phyloP scores from a whole-genome alignment of 192 early-diverging fungal genomes.

The Backusella luteola region DNA sequence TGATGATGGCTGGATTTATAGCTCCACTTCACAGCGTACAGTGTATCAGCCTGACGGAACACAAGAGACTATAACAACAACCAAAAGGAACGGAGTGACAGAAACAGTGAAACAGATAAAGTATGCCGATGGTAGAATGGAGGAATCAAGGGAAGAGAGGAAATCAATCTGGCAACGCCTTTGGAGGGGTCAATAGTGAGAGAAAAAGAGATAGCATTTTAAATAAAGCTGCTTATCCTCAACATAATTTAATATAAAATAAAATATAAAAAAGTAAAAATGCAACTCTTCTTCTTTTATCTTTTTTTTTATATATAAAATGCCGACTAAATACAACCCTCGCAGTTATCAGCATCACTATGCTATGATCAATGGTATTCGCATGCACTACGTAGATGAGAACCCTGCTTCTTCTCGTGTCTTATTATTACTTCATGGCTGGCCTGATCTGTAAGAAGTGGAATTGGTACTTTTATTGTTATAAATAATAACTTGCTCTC shows the following conservation, averaged over 20 bases:
- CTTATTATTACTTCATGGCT: slow-evolving; percentile 27
- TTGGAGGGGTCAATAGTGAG: not conserved
- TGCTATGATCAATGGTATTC: slow-evolving; percentile 28
- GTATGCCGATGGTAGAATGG: slow-evolving; percentile 6
- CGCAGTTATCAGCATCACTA: slow-evolving; percentile 17
- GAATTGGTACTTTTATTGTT: not conserved
- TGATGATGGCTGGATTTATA: not conserved
- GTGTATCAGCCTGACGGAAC: not conserved
- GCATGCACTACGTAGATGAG: slow-evolving; percentile 32
- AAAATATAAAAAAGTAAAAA: not conserved
- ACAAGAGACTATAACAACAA: not conserved
- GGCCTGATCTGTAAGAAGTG: slow-evolving; percentile 27
- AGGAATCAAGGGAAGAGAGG: not conserved
- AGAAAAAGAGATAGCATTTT: not conserved
- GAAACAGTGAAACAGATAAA: not conserved
- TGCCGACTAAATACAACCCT: slow-evolving; percentile 12
- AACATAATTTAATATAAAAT: not conserved
- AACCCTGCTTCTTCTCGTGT: slow-evolving; percentile 11
- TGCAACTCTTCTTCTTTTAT: not conserved
- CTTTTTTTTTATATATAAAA: not conserved
- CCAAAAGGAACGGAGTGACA: not conserved
- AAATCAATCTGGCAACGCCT: not conserved
- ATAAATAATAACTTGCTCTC: not conserved
- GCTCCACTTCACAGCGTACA: not conserved
- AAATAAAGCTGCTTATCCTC: not conserved